Evolutionary conservation across 2,329 filamentous ascomycete species (phyloP).

Genomic region (Diaporthe humulicola): DNA sequence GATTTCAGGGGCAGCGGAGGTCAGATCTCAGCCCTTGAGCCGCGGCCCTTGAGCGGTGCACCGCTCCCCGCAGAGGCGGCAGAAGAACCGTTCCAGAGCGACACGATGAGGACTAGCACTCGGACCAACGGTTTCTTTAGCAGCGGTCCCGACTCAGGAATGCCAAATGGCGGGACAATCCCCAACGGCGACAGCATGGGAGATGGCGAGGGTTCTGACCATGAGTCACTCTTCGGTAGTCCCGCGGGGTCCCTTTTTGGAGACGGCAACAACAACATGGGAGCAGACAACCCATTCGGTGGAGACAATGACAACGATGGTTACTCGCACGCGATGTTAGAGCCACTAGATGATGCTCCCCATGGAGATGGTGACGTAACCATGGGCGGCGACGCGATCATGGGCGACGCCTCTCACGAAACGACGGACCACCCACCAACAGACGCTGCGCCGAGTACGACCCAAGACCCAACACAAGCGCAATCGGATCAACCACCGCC

Average conservation of each 20-base stretch:
- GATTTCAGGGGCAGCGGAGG: slow-evolving; percentile 82
- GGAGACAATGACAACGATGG: slow-evolving; percentile 85
- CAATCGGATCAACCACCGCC: background rate
- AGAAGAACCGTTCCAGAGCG: slow-evolving; percentile 69
- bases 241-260: slow-evolving; percentile 89
- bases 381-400: slow-evolving; percentile 52
- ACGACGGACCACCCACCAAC: background rate
- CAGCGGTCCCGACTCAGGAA: slow-evolving; percentile 45
- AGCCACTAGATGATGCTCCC: slow-evolving; percentile 52
- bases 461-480: slow-evolving; percentile 11
- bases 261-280: slow-evolving; percentile 65
- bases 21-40: slow-evolving; percentile 91
- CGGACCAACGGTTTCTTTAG: slow-evolving; percentile 69
- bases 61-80: slow-evolving; percentile 81
- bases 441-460: slow-evolving; percentile 38
- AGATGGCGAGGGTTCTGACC: slow-evolving; percentile 76
- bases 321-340: slow-evolving; percentile 71
- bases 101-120: slow-evolving; percentile 85
- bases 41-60: slow-evolving; percentile 81
- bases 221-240: slow-evolving; percentile 87
- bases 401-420: slow-evolving; percentile 46
- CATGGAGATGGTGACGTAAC: slow-evolving; percentile 55
- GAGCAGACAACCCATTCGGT: slow-evolving; percentile 71
- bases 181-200: slow-evolving; percentile 58
- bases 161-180: slow-evolving; percentile 47